Evolutionary conservation across 2,329 filamentous ascomycete genomes (phyloP), one percentile per base, ranked within the genome.

Genomic region (Keithomyces neogunnii): DNA sequence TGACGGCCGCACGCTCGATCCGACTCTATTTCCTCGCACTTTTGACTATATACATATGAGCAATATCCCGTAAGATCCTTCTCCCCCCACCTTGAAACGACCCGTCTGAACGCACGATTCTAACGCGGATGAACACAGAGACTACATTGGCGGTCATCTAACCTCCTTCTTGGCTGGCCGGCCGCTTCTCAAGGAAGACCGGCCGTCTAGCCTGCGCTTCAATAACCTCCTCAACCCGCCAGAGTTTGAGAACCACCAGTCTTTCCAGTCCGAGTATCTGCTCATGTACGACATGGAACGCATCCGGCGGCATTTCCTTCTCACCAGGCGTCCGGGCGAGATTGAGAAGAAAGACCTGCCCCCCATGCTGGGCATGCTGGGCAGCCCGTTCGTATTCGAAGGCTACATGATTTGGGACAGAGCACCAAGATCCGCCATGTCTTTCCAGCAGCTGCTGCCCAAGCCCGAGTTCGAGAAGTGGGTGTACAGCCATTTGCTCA

Each of bases 21-120:
- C 56, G 10, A 56, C 51, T 11, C 50, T 32, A 2, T 66, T 62
- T 54, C 64, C 62, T 3, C 49, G 50, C 8, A 51, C 44, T 11
- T 66, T 62, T 48, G 62, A 65, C 45, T 47, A 58, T 6, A 60
- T 66, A 7, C 59, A 64, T 38, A 56, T 63, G 59, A 66, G 61
- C 57, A 65, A 66, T 36, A 57, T 64, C 19, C 62, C 63, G 58
- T 63, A 56, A 51, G 59, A 38, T 38, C 36, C 36, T n/a, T 19
- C 13, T 35, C 33, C 5, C 33, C 33, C 2, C 10, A 13, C 7
- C 36, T 38, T 5, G 11, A 35, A 35, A 35, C 33, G 33, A 10
- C 33, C 36, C n/a, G 3, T n/a, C 10, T 13, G 3, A 38, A 38
- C 36, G 13, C 13, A 13, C 10, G 33, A 38, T 10, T 60, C 38